phyloP scores from a whole-genome alignment of 306 rosid species.

The Quercus alba region DNA sequence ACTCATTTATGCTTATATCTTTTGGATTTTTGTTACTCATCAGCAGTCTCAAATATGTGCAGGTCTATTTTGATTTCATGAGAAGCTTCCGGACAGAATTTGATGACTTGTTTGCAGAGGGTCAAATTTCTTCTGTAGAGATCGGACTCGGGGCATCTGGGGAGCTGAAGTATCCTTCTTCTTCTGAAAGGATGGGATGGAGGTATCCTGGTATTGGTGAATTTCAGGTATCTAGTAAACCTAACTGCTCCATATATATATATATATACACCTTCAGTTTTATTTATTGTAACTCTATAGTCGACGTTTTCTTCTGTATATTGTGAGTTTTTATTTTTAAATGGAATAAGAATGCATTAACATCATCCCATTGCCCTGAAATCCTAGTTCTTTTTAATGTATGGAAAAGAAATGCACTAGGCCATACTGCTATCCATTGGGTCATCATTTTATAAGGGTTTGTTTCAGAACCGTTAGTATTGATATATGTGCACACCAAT shows the following conservation, averaged over 20 bases:
- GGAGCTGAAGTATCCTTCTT: constrained; percentile 95
- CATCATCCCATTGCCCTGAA: neutral
- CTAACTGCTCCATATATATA: neutral
- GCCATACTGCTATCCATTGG: neutral
- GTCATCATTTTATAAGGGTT: neutral
- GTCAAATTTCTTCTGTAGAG: constrained; percentile 75
- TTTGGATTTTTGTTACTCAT: constrained; percentile 19
- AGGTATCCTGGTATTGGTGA: constrained; percentile 98
- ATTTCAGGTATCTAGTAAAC: constrained; percentile 83
- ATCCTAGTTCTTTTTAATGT: neutral
- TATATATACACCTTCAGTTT: neutral
- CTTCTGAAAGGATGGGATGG: constrained; percentile 93
- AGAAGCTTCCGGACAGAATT: constrained; percentile 94
- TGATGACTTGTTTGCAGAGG: constrained; percentile 82
- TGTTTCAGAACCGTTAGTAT: neutral
- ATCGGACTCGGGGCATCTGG: constrained; percentile 94
- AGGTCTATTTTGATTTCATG: constrained; percentile 98
- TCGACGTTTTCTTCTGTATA: neutral
- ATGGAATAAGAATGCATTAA: neutral
- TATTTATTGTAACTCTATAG: neutral
- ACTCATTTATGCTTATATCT: constrained; percentile 3
- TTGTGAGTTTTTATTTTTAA: neutral
- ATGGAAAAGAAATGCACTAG: neutral
- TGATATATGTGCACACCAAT: neutral
- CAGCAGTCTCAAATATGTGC: constrained; percentile 27